Conservation (phyloP, 805 yeast species). For the Wickerhamiella azyma region DNA sequence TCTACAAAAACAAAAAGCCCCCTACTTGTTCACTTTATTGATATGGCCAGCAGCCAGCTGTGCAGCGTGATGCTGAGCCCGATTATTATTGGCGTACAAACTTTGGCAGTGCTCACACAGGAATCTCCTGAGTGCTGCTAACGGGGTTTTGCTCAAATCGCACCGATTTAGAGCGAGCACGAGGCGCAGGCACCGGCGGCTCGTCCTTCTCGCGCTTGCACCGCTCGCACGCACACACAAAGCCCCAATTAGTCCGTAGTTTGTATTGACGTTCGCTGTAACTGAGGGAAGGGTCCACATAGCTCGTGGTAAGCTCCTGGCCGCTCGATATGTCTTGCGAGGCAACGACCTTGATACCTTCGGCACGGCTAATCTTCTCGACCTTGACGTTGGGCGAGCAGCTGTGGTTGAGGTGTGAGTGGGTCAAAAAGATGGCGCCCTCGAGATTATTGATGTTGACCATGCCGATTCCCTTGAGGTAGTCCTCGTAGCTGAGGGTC, state of each 20-base stretch:
- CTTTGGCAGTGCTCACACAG: conserved; percentile 31
- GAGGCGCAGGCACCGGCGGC: neutral
- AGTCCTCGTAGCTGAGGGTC: conserved; percentile 37
- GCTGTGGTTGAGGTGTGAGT: conserved; percentile 62
- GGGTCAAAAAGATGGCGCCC: conserved; percentile 44
- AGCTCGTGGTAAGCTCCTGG: conserved; percentile 56
- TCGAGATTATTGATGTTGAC: conserved; percentile 63
- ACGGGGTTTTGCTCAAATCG: conserved; percentile 17
- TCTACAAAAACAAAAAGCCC: neutral
- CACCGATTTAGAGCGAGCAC: conserved; percentile 17
- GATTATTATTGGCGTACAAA: conserved; percentile 67
- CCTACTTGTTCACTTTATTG: conserved; percentile 50
- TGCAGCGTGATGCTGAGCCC: conserved; percentile 59
- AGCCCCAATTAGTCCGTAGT: conserved; percentile 67
- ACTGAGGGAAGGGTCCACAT: conserved; percentile 53
- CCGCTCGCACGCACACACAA: conserved; percentile 50
- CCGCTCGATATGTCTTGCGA: conserved; percentile 42
- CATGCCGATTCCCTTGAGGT: conserved; percentile 49
- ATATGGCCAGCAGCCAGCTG: conserved; percentile 63
- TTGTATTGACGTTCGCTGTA: conserved; percentile 50
- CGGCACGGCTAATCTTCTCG: conserved; percentile 35
- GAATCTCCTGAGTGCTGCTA: conserved; percentile 8
- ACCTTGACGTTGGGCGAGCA: conserved; percentile 56
- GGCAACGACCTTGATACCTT: conserved; percentile 50
- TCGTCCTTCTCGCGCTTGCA: conserved; percentile 33